phyloP scores from a whole-genome alignment of 257 asterid species.

The Capsicum baccatum region DNA sequence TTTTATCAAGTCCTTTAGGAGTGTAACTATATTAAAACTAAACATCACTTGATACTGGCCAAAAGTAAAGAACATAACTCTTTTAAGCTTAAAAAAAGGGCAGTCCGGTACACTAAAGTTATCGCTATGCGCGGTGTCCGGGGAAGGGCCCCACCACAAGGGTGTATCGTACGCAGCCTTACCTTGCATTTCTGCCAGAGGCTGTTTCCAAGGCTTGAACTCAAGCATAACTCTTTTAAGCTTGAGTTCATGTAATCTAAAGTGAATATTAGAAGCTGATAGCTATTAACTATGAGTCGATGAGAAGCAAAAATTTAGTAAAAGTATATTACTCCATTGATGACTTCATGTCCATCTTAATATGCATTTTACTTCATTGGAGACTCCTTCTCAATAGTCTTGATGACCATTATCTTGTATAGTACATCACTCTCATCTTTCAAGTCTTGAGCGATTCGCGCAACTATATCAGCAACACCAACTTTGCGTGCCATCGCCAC shows the following conservation, averaged over 20 bases:
- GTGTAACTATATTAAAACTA: no score
- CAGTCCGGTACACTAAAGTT: no score
- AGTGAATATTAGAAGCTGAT: background rate
- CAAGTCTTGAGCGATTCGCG: constrained; percentile 78
- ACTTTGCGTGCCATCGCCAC: constrained; percentile 89
- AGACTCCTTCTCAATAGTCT: constrained; percentile 90
- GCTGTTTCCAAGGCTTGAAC: no score
- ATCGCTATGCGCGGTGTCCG: no score
- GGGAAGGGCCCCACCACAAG: no score
- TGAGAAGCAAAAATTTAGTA: background rate
- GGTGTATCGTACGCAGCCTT: no score
- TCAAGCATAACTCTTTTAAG: background rate
- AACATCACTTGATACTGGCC: background rate
- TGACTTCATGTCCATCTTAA: no score
- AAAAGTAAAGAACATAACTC: background rate
- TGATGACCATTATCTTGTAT: constrained; percentile 92
- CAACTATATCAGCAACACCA: constrained; percentile 86
- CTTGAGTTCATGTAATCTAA: background rate
- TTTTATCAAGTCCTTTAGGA: no score
- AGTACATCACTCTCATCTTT: constrained; percentile 87
- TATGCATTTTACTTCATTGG: constrained; percentile 16
- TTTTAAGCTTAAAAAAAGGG: no score
- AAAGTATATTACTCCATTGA: background rate
- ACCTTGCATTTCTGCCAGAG: no score
- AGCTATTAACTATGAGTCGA: background rate